Base-by-base conservation (phyloP, 805 yeast species). In the Nakazawaea holstii region DNA sequence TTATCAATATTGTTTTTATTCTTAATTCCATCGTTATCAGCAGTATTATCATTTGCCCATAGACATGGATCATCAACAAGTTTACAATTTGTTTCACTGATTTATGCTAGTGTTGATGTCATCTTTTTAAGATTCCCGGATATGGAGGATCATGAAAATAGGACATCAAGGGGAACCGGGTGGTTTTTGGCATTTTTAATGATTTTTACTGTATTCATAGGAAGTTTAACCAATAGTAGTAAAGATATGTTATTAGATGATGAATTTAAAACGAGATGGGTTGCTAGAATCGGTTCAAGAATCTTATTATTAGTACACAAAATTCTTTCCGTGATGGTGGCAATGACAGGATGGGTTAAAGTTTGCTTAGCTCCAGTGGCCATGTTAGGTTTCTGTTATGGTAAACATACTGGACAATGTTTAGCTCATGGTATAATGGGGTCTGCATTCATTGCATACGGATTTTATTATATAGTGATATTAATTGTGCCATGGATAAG, bases 391-490 rank as follows among this genome's bases (percentile, higher is more conserved):
- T 92, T 90, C 64, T 92, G 98, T 66, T 81, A 88, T 55, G 86
- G 76, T 5, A 72, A 64, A 32, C 94, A 87, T 57, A 82, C 95
- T 0, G 98, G 98, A 24, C 98, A 92, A 66, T 92, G 98, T 64
- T 77, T 90, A 36, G 98, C 98, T 0, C 98, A 92, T 62, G 97
- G 97, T 4, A 87, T 92, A 51, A 92, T 92, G 98, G 98, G 98
- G 0, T 76, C 87, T 24, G 84, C 95, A 0, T 92, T 92, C 56
- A 76, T 92, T 9, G 65, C 74, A 4, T 92, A 92, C 61, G 96
- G 97, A 4, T 80, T 84, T 51, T 65, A 89, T 9, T 72, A 88
- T 55, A 62, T 79, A 2, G 62, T 81, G 57, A 82, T 88, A 57
- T 70, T 92, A 45, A 75, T 81, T 8, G 66, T 88, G 4, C 92